Base-by-base conservation (phyloP, 352 stramenopile genomes). In the Phytophthora capsici region DNA sequence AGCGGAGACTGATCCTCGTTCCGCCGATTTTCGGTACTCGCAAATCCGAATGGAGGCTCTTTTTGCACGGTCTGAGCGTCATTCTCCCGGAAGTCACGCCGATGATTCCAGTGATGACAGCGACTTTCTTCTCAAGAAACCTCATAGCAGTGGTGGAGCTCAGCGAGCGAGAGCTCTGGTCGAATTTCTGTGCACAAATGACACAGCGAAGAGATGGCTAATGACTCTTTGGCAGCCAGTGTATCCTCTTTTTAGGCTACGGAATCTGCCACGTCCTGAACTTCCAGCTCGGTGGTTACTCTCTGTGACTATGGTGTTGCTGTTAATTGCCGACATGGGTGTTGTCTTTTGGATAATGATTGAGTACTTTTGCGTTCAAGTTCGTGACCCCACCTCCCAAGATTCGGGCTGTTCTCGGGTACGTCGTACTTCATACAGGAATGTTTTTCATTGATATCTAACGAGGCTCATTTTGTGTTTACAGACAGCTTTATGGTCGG, bases 331-430 rank as follows among this genome's bases (percentile, higher is more conserved):
- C 14, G 88, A 95, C 48, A 77, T 84, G 55, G 73, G 80, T 13
- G 65, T 88, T 50, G 73, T 77, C 10, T 90, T 94, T 58, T 92
- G 79, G 80, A 80, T 93, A 36, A 55, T 93, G 34, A 84, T 94
- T 58, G 82, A 95, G 68, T 95, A 86, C 48, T 94, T 90, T 68
- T 95, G 88, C 68, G 75, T 95, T 49, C 88, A 95, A 91, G 78
- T 95, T 37, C 75, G 85, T 7, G 84, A 94, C 44, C 88, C 88
- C 13, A 94, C 82, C 17, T 52, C 73, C 17, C 55, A 84, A 43
- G 80, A 94, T 59, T 83, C 82, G 9, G 88, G 86, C 4, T 95
- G 86, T 44, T 93, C 88, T 6, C 77, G 83, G 49, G 88, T 95
- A 74, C 36, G 83, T 81, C 1, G 8, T 38, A 2, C 1, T 14